phyloP scores from a whole-genome alignment of 2,329 filamentous ascomycete species.

The Colletotrichum truncatum region DNA sequence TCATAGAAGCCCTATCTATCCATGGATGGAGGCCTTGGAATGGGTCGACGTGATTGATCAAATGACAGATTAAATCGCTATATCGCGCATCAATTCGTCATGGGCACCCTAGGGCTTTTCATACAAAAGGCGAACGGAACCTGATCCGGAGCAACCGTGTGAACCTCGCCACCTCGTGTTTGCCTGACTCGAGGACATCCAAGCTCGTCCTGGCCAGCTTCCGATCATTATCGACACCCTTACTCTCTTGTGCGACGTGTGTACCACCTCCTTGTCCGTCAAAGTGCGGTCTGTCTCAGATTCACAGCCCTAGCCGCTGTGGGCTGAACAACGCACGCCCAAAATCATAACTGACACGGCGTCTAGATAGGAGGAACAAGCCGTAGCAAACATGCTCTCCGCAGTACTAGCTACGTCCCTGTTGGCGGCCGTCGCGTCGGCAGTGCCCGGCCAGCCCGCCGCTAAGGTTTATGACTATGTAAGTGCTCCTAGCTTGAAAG shows the following conservation, averaged over 20 bases:
- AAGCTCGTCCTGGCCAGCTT: not conserved
- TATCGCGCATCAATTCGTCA: not conserved
- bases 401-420: not conserved
- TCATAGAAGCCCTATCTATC: not conserved
- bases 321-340: not conserved
- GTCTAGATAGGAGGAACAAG: not conserved
- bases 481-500: not conserved
- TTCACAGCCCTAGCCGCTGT: constrained; percentile 6
- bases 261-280: not conserved
- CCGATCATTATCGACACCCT: not conserved
- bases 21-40: not conserved
- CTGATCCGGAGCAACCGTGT: constrained; percentile 6
- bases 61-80: not conserved
- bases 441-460: not conserved
- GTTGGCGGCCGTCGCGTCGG: not conserved
- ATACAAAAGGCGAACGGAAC: constrained; percentile 14
- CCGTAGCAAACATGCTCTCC: not conserved
- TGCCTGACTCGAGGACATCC: not conserved
- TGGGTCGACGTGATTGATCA: not conserved
- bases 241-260: constrained; percentile 1
- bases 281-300: not conserved
- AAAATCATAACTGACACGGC: not conserved
- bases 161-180: not conserved
- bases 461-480: constrained; percentile 7
- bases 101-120: not conserved